Base-by-base conservation (phyloP, 345 rosid genomes). In the Populus pruinosa region DNA sequence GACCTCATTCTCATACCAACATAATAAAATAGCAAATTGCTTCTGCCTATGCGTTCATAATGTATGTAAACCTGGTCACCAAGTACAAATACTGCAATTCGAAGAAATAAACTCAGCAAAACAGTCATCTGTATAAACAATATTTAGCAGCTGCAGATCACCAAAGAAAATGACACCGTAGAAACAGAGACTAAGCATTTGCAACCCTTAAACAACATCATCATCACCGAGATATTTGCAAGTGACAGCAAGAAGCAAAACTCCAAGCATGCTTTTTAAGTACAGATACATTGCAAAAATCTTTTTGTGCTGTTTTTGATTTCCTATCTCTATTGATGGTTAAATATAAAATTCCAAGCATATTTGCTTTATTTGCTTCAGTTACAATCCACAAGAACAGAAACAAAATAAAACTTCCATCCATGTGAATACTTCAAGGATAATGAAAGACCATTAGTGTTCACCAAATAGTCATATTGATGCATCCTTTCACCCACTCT, bases 231-330 rank as follows among this genome's bases (percentile, higher is more conserved):
- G 17, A 49, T 49, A 49, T 16, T 16, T 49, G 7, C 55, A 49
- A 16, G 55, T 49, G 16, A 31, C 53, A 47, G 66, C 10, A 13
- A 65, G 43, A 5, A 25, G 13, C 66, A 75, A 12, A 16, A 67
- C 43, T 71, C 47, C 21, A 72, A 71, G 31, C 41, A 61, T 44
- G 69, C 59, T 75, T 44, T 38, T 29, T 14, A 27, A 31, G 44
- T 64, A 29, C 82, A 71, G 71, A 72, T 75, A 14, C 39, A 61
- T 74, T 67, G 67, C 61, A 23, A 53, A 23, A 53, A 47, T 29
- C 10, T 5, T 75, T 21, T 27, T 6, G 41, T 41, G 29, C 41
- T 39, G 25, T 63, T 23, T 25, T 72, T 47, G 39, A 61, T 27
- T 29, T 79, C 55, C 44, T 14, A 23, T 47, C 53, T 41, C 59